Percentiles rank a stretch among this genome's conserved stretches.
Evolutionary conservation across 2,329 filamentous ascomycete genomes (phyloP).

Genomic region (Beauveria varroae): DNA sequence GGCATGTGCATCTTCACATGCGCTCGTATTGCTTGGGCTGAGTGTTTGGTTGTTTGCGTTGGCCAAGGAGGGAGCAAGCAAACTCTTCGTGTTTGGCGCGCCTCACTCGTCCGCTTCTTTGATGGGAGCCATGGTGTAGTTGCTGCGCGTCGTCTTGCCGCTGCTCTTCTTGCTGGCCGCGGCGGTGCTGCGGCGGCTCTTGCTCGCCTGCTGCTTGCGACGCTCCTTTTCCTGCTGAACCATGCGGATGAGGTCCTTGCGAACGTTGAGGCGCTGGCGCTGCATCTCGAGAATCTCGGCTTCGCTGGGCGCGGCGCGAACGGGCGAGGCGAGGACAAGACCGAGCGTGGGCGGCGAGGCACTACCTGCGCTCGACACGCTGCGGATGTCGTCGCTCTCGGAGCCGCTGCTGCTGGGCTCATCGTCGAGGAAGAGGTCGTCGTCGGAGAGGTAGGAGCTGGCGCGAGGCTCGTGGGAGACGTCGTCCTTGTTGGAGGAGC

Average conservation of each 20-base stretch:
- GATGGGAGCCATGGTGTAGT: conserved; percentile 45
- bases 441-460: conserved; percentile 54
- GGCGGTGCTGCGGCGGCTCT: conserved; percentile 28
- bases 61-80: not conserved
- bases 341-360: conserved; percentile 25
- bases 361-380: conserved; percentile 37
- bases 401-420: conserved; percentile 42
- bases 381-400: conserved; percentile 36
- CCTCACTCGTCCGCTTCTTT: conserved; percentile 30
- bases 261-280: conserved; percentile 41
- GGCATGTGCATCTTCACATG: not conserved
- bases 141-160: conserved; percentile 33
- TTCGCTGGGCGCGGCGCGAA: conserved; percentile 29
- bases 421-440: conserved; percentile 47
- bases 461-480: conserved; percentile 34
- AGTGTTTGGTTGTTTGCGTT: not conserved
- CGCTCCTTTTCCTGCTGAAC: conserved; percentile 48
- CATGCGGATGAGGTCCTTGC: conserved; percentile 45
- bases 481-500: conserved; percentile 31
- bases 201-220: conserved; percentile 35
- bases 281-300: conserved; percentile 43
- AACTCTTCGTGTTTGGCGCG: not conserved
- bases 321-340: conserved; percentile 21
- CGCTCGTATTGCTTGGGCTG: not conserved
- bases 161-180: conserved; percentile 37